Base-by-base conservation (phyloP, 352 stramenopile genomes). In the Thraustochytrium striatum region DNA sequence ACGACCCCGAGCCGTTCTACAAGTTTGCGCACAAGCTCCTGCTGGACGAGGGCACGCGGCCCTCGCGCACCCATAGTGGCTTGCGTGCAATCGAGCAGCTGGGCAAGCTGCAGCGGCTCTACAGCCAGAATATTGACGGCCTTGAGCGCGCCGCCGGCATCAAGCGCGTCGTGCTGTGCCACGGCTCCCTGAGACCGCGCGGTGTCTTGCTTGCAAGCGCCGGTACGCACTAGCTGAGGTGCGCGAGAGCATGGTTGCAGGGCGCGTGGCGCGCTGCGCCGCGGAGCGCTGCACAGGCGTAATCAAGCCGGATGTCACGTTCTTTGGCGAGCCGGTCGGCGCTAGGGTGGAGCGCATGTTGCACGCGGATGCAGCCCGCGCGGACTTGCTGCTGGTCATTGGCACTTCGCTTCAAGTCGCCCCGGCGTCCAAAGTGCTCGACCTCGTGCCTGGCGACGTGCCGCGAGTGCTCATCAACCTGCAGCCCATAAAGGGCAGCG, bases 121-220 rank as follows among this genome's bases (percentile, higher is more conserved):
- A 98, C 82, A 97, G 93, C 32, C 94, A 98, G 83, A 99, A 99
- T 83, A 98, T 99, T 83, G 96, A 99, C 83, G 94, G 91, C 0
- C 83, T 98, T 38, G 95, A 99, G 82, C 72, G 89, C 47, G 83
- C 87, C 11, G 94, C 94, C 0, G 94, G 93, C 28, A 88, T 97
- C 38, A 92, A 83, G 25, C 88, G 87, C 75, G 91, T 95, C 61
- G 91, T 98, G 21, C 91, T 95, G 65, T 96, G 93, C 69, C 94
- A 98, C 85, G 94, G 94, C 47, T 94, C 88, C 47, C 91, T 98
- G 69, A 86, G 88, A 92, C 85, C 80, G 94, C 92, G 3, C 86
- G 83, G 1, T 98, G 94, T 83, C 93, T 96, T 82, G 85, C 87
- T 38, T 98, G 93, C 83, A 55, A 52, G 39, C 33, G 69, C 35